A percentile compares a stretch with the other conserved stretches of the same genome.
Conservation (phyloP, 495 filamentous ascomycete species). For the Xylaria longipes region DNA sequence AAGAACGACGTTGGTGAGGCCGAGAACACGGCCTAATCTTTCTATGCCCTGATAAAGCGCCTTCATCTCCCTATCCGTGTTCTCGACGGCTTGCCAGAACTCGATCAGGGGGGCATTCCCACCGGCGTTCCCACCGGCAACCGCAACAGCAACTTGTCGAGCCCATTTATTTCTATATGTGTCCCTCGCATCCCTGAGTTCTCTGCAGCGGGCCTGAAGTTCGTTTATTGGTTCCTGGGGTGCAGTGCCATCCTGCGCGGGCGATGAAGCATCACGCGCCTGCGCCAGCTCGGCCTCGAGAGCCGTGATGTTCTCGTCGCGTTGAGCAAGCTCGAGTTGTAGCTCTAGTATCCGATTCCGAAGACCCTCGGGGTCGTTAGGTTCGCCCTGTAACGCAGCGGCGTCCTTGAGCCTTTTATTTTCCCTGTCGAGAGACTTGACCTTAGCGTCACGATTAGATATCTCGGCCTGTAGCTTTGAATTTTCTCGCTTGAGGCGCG, state of each 20-base stretch:
- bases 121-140: no score
- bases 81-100: slow-evolving; percentile 26
- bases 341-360: not conserved
- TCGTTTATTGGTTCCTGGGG: not conserved
- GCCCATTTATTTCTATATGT: slow-evolving; percentile 12
- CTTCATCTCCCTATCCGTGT: slow-evolving; percentile 4
- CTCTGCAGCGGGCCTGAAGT: slow-evolving; percentile 1
- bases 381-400: not conserved
- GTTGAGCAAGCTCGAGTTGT: not conserved
- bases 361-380: slow-evolving; percentile 3
- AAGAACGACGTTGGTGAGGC: not conserved
- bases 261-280: not conserved
- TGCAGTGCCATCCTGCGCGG: not conserved
- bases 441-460: not conserved
- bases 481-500: not conserved
- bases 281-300: slow-evolving; percentile 5
- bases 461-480: not conserved
- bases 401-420: not conserved
- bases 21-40: slow-evolving; percentile 7
- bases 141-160: not conserved
- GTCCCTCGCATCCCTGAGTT: slow-evolving; percentile 16
- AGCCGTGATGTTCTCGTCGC: not conserved
- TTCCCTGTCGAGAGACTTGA: not conserved
- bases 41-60: slow-evolving; percentile 17
- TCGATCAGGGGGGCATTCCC: not conserved